These are phyloP conservation scores for Monilinia fructicola DNA, from an alignment of 2,329 filamentous ascomycete species.

Conservation along the genomic window DNA sequence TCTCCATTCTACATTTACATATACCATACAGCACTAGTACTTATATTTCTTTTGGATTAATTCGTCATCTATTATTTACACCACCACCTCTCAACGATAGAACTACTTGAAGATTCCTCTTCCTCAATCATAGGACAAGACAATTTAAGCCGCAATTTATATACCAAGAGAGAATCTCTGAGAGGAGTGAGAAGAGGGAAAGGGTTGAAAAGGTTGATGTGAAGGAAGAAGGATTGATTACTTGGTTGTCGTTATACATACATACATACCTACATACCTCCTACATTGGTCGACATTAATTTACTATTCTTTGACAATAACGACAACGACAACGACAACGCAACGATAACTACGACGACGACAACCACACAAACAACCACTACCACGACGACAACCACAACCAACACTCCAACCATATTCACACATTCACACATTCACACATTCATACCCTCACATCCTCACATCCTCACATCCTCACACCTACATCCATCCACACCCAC, in stretches of 20 bases:
- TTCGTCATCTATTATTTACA: neutral
- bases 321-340: neutral
- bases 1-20: too few species aligned
- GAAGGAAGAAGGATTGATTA: constrained; percentile 1
- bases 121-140: constrained; percentile 1
- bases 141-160: neutral
- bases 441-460: too few species aligned
- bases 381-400: too few species aligned
- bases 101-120: neutral
- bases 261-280: neutral
- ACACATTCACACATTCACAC: too few species aligned
- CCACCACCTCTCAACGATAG: neutral
- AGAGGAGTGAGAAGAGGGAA: neutral
- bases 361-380: too few species aligned
- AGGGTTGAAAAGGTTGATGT: constrained; percentile 9
- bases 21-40: too few species aligned
- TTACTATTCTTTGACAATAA: neutral
- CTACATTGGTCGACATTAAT: neutral
- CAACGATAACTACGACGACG: neutral
- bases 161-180: neutral
- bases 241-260: neutral
- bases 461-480: too few species aligned
- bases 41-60: neutral
- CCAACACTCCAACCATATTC: too few species aligned
- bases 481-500: too few species aligned